phyloP scores from a whole-genome alignment of 352 stramenopile species.

The Pythium angustatum region DNA sequence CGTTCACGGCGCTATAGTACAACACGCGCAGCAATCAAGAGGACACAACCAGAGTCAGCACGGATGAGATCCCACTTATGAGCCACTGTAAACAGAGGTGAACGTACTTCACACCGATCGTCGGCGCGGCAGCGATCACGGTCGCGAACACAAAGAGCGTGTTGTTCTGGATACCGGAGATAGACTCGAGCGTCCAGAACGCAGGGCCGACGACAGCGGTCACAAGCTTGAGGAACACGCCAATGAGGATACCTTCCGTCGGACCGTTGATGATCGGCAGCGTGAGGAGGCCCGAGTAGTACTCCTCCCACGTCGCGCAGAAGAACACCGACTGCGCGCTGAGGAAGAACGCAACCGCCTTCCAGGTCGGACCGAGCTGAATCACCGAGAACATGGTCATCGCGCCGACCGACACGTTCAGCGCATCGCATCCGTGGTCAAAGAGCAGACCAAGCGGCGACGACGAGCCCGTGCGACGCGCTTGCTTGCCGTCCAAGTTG shows the following conservation, averaged over 20 bases:
- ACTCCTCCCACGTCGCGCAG: slow-evolving; percentile 89
- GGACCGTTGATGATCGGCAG: slow-evolving; percentile 97
- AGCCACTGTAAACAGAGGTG: too few relatives aligned
- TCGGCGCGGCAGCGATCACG: slow-evolving; percentile 56
- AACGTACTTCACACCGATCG: slow-evolving; percentile 80
- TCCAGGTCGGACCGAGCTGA: slow-evolving; percentile 81
- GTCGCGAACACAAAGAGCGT: slow-evolving; percentile 76
- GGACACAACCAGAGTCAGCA: not conserved
- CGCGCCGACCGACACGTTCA: slow-evolving; percentile 81
- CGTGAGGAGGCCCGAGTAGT: slow-evolving; percentile 94
- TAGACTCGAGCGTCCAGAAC: slow-evolving; percentile 70
- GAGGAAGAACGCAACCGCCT: slow-evolving; percentile 68
- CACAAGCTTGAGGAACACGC: slow-evolving; percentile 71
- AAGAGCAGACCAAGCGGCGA: slow-evolving; percentile 83
- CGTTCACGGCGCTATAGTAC: slow-evolving; percentile 58
- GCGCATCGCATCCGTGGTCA: slow-evolving; percentile 81
- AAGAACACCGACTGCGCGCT: slow-evolving; percentile 83
- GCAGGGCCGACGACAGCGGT: slow-evolving; percentile 57
- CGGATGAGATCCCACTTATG: too few relatives aligned
- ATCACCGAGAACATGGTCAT: slow-evolving; percentile 82
- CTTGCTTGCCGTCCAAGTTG: slow-evolving; percentile 87
- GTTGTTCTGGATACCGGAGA: slow-evolving; percentile 79
- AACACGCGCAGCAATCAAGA: slow-evolving; percentile 7
- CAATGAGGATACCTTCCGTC: slow-evolving; percentile 94
- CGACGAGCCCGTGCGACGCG: slow-evolving; percentile 74